These are phyloP conservation scores for Primulina tabacum DNA, from an alignment of 257 asterid genomes.

Conservation along the genomic window DNA sequence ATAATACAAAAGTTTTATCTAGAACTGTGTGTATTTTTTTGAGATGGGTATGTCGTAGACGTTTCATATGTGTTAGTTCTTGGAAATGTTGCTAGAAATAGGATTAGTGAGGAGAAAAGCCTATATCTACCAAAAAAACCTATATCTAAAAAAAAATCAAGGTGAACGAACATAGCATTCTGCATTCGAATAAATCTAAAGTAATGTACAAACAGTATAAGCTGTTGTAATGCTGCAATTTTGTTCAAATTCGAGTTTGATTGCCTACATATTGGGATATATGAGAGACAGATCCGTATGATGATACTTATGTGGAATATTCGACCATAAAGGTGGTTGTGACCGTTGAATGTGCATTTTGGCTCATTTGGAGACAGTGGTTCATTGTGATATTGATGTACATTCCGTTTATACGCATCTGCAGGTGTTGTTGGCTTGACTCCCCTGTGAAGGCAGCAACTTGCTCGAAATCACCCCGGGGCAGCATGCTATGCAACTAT, in stretches of 20 bases:
- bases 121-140: too few relatives aligned
- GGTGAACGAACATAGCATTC: background rate
- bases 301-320: background rate
- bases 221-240: too few relatives aligned
- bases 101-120: background rate
- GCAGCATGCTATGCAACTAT: too few relatives aligned
- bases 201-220: background rate
- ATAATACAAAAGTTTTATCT: too few relatives aligned
- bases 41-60: background rate
- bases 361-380: background rate
- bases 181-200: background rate
- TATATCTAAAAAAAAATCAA: background rate
- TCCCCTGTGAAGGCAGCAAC: background rate
- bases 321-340: background rate
- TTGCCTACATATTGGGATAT: background rate
- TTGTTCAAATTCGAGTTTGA: background rate
- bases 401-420: conserved; percentile 10
- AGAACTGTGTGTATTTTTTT: too few relatives aligned
- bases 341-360: background rate
- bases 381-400: conserved; percentile 4
- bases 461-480: too few relatives aligned
- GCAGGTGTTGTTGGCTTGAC: background rate
- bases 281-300: background rate
- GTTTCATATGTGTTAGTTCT: background rate
- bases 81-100: background rate